Base-by-base conservation (phyloP, 257 asterid species). In the Schizonepeta tenuifolia region DNA sequence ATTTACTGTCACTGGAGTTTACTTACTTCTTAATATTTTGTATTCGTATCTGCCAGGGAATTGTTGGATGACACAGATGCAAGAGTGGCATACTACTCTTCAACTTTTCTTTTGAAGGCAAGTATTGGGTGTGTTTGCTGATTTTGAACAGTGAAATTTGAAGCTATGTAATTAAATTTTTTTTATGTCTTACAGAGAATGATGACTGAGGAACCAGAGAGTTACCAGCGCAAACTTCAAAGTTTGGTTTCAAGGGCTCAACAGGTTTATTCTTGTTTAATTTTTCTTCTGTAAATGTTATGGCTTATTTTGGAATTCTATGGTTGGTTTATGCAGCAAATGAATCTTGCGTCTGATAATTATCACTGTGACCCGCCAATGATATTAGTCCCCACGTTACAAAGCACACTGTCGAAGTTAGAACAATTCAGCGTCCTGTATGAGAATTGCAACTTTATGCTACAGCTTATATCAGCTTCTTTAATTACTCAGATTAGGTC, bases 81-180 rank as follows among this genome's bases (percentile, higher is more conserved):
- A n/a, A 88, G 99, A 87, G 98, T 95, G 84, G 99, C 99, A 70
- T 95, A 90, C 87, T 88, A 95, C 81, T 92, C 99, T 50, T 90
- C 99, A 36, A 95, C 97, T 62, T 92, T 95, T 87, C 99, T 95
- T 82, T 87, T 95, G 79, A 95, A 95, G 97, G 99, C 78, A 83
- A 85, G 95, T 71, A 33, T 53, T 73, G 71, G 66, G 24, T 65
- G 56, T 79, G 64, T 79, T 64, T 79, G 71, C 70, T 83, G 79
- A 73, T 26, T 60, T 56, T 71, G 57, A 55, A 56, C 58, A 31
- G 50, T 74, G 69, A 65, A 71, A 22, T 65, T 17, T 20, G 46
- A 40, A 22, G 41, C 49, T 66, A 55, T 53, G 44, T 69, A 50
- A 72, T 73, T 60, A 4, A 46, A 66, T 21, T 33, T 59, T n/a